Evolutionary conservation across 2,329 filamentous ascomycete genomes (phyloP).

Genomic region (Capronia americana): DNA sequence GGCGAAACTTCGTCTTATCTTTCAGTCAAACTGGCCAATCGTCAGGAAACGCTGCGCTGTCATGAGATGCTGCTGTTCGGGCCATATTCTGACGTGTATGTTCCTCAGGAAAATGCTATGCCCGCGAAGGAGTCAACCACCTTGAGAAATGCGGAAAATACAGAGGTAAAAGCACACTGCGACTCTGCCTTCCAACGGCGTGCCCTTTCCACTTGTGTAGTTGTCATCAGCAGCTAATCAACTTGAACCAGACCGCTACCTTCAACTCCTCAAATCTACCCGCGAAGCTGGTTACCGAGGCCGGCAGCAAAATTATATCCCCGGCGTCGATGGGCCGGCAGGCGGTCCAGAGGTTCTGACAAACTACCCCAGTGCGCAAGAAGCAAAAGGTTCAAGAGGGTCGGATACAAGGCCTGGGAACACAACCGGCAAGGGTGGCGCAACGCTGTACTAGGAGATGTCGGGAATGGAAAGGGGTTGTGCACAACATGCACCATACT

Average conservation of each 20-base stretch:
- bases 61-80: background rate
- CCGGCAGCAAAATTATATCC: slow-evolving; percentile 67
- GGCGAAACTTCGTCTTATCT: background rate
- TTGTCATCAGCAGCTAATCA: background rate
- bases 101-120: slow-evolving; percentile 70
- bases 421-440: slow-evolving; percentile 36
- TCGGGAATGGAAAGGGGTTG: background rate
- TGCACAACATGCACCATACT: slow-evolving; percentile 3
- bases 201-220: background rate
- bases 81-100: background rate
- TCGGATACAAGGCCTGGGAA: slow-evolving; percentile 39
- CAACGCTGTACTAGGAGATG: slow-evolving; percentile 30
- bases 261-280: slow-evolving; percentile 67
- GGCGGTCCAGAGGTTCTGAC: slow-evolving; percentile 38
- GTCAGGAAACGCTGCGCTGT: background rate
- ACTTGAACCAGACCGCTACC: slow-evolving; percentile 62
- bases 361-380: slow-evolving; percentile 36
- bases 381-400: slow-evolving; percentile 38
- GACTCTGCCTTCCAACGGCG: background rate
- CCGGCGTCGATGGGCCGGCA: slow-evolving; percentile 37
- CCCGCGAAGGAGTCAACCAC: slow-evolving; percentile 68
- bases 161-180: slow-evolving; percentile 58
- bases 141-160: slow-evolving; percentile 71
- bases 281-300: slow-evolving; percentile 70
- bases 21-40: background rate